phyloP scores from a whole-genome alignment of 805 yeast species.

The Yamadazyma akitaensis region DNA sequence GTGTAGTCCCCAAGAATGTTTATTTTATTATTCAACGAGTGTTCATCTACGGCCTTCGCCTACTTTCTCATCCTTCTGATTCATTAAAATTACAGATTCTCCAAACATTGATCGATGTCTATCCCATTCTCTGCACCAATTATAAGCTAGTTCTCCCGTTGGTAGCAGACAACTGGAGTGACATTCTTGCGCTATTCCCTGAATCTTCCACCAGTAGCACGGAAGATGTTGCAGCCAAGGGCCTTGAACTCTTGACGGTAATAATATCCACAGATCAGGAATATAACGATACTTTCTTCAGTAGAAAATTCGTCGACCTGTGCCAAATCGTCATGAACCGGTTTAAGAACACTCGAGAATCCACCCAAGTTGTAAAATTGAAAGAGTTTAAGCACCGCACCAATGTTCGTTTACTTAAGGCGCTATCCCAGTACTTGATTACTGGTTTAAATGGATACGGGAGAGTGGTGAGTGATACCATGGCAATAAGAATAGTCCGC shows the following conservation, averaged over 20 bases:
- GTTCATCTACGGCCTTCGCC: constrained; percentile 64
- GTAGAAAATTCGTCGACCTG: constrained; percentile 44
- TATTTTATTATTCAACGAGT: constrained; percentile 62
- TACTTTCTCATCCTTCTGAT: constrained; percentile 63
- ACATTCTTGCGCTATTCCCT: constrained; percentile 12
- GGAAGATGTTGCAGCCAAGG: constrained; percentile 17
- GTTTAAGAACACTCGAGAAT: not conserved
- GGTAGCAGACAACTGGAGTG: constrained; percentile 33
- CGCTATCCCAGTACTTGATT: constrained; percentile 22
- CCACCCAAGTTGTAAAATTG: constrained; percentile 1
- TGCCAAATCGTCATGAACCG: constrained; percentile 27
- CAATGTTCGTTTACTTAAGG: constrained; percentile 2
- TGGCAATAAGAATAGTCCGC: constrained; percentile 33
- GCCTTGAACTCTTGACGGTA: constrained; percentile 25
- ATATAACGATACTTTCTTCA: constrained; percentile 46
- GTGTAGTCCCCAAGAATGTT: constrained; percentile 59
- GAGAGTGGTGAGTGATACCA: constrained; percentile 36
- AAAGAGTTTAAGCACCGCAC: not conserved
- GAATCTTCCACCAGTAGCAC: not conserved
- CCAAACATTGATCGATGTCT: constrained; percentile 34
- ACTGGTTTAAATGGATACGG: constrained; percentile 39
- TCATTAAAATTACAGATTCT: constrained; percentile 56
- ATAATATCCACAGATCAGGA: constrained; percentile 29
- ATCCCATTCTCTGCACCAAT: constrained; percentile 31
- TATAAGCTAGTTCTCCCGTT: constrained; percentile 30